phyloP scores from a whole-genome alignment of 768 basidiomycete species.

The Candolleomyces efflorescens region DNA sequence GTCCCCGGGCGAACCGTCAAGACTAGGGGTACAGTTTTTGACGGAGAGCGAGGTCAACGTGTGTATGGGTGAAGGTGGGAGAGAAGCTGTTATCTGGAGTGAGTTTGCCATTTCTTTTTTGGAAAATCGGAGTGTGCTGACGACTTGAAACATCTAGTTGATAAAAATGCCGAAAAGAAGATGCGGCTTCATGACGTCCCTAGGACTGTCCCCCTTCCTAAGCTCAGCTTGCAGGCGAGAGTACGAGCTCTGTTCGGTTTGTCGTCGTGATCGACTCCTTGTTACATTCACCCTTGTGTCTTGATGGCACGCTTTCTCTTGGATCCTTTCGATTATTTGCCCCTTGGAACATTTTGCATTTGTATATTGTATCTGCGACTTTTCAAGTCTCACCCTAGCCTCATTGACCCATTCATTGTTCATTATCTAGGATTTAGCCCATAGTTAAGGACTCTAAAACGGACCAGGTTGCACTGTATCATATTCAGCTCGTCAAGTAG shows the following conservation, averaged over 20 bases:
- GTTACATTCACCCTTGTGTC: background rate
- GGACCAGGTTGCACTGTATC: no score
- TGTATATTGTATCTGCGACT: no score
- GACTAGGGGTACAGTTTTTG: conserved; percentile 27
- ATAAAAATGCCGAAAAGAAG: conserved; percentile 13
- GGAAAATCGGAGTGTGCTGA: conserved; percentile 1
- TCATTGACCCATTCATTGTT: no score
- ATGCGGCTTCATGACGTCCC: conserved; percentile 17
- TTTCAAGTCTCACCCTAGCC: no score
- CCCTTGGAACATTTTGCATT: no score
- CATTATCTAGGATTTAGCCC: no score
- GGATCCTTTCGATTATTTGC: no score
- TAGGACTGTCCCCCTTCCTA: conserved; percentile 18
- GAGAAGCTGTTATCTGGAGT: conserved; percentile 26
- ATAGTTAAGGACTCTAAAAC: no score
- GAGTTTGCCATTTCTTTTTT: conserved; percentile 10
- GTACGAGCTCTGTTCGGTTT: conserved; percentile 23
- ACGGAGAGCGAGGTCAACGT: conserved; percentile 25
- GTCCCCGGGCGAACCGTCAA: conserved; percentile 21
- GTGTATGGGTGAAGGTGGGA: conserved; percentile 22
- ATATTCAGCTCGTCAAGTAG: no score
- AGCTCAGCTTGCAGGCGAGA: conserved; percentile 20
- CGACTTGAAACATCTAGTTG: conserved; percentile 14
- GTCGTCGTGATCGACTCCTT: background rate
- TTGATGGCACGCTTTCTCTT: background rate